Conservation (phyloP, 257 asterid genomes). For the Petrea volubilis region DNA sequence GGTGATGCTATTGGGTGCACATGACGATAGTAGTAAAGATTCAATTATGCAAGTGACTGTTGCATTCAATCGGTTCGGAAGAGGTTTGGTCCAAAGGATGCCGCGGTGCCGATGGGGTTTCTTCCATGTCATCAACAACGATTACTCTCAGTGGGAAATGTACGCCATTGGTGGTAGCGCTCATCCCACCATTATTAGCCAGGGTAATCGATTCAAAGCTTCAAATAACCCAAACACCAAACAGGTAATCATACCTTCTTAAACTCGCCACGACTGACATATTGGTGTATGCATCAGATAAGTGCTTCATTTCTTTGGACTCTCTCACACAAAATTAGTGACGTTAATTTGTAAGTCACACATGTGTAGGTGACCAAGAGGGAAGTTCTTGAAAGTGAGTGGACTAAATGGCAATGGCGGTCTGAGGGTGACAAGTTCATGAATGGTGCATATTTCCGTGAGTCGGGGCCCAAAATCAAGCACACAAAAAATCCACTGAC, state of each 20-base stretch:
- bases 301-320: too few relatives aligned
- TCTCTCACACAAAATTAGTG: too few relatives aligned
- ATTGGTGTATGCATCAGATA: too few relatives aligned
- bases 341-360: too few relatives aligned
- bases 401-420: constrained; percentile 76
- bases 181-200: constrained; percentile 78
- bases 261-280: too few relatives aligned
- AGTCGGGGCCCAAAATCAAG: constrained; percentile 51
- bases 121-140: constrained; percentile 80
- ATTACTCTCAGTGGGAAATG: constrained; percentile 70
- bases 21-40: constrained; percentile 45
- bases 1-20: constrained; percentile 90
- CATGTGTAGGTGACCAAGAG: constrained; percentile 63
- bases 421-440: constrained; percentile 66
- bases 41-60: constrained; percentile 71
- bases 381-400: constrained; percentile 36
- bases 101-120: constrained; percentile 84
- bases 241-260: too few relatives aligned
- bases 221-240: constrained; percentile 42
- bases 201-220: constrained; percentile 83
- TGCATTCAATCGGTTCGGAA: too few relatives aligned
- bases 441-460: constrained; percentile 68
- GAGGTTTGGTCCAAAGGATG: constrained; percentile 78
- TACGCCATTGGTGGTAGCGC: constrained; percentile 87
- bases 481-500: constrained; percentile 28